Evolutionary conservation across 495 filamentous ascomycete species (phyloP).

Genomic region (Alectoria sarmentosa): DNA sequence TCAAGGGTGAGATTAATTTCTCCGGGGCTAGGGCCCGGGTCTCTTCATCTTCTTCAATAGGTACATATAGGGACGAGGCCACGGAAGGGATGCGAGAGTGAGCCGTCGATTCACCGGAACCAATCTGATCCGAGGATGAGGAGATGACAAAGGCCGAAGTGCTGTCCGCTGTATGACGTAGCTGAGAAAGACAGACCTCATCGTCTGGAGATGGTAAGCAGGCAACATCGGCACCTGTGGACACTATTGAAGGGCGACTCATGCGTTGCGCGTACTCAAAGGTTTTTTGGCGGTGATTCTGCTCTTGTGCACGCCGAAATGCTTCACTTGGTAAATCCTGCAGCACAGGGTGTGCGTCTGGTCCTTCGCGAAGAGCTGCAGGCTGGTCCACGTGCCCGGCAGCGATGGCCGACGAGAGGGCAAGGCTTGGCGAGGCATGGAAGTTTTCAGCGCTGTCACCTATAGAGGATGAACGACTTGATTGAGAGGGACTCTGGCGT

Average conservation of each 20-base stretch:
- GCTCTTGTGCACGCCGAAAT: constrained; percentile 39
- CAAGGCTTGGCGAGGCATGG: constrained; percentile 56
- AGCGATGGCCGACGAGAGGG: constrained; percentile 54
- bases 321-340: constrained; percentile 38
- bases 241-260: constrained; percentile 28
- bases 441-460: constrained; percentile 45
- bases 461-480: constrained; percentile 26
- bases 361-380: constrained; percentile 36
- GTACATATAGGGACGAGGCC: constrained; percentile 70
- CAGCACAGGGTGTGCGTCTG: constrained; percentile 22
- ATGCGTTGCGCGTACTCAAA: constrained; percentile 27
- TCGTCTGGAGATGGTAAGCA: constrained; percentile 49
- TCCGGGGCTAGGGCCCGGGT: constrained; percentile 33
- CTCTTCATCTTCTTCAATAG: constrained; percentile 41
- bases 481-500: constrained; percentile 20
- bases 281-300: constrained; percentile 24
- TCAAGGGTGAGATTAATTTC: constrained; percentile 39
- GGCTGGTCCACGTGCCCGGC: constrained; percentile 54
- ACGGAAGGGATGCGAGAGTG: constrained; percentile 72
- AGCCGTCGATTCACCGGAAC: constrained; percentile 57
- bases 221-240: constrained; percentile 21
- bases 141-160: constrained; percentile 51
- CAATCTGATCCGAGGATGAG: constrained; percentile 46
- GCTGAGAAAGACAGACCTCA: constrained; percentile 34
- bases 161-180: constrained; percentile 43